phyloP scores from a whole-genome alignment of 2,329 filamentous ascomycete genomes.

The Nothomitra cinnamomea region DNA sequence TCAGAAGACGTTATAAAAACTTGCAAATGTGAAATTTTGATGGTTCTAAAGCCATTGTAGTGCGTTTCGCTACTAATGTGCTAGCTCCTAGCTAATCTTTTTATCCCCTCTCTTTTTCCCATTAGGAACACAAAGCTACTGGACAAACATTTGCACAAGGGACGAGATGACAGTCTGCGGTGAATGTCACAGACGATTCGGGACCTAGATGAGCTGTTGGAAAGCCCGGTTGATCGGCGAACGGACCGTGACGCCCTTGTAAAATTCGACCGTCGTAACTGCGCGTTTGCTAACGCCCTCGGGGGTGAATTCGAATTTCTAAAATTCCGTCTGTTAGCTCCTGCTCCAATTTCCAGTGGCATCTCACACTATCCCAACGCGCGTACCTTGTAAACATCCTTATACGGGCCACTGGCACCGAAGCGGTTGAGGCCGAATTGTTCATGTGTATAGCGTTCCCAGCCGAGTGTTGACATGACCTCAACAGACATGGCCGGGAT shows the following conservation, averaged over 20 bases:
- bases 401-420: conserved; percentile 91
- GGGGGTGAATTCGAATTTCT: conserved; percentile 99
- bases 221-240: conserved; percentile 96
- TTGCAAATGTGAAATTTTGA: neutral
- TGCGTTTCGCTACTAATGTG: too few relatives aligned
- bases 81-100: too few relatives aligned
- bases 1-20: neutral
- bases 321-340: conserved; percentile 22
- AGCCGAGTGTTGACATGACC: conserved; percentile 93
- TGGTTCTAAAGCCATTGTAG: neutral
- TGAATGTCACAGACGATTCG: neutral
- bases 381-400: conserved; percentile 81
- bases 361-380: conserved; percentile 12
- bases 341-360: conserved; percentile 7
- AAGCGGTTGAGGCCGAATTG: conserved; percentile 99
- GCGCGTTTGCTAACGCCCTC: conserved; percentile 95
- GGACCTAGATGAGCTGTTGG: conserved; percentile 79
- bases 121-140: too few relatives aligned
- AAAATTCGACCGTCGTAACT: conserved; percentile 83
- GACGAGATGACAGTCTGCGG: too few relatives aligned
- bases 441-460: conserved; percentile 98
- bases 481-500: conserved; percentile 88
- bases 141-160: too few relatives aligned
- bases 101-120: too few relatives aligned
- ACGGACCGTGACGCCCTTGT: conserved; percentile 87